Base-by-base conservation (phyloP, 768 basidiomycete genomes). In the Saitozyma podzolica region DNA sequence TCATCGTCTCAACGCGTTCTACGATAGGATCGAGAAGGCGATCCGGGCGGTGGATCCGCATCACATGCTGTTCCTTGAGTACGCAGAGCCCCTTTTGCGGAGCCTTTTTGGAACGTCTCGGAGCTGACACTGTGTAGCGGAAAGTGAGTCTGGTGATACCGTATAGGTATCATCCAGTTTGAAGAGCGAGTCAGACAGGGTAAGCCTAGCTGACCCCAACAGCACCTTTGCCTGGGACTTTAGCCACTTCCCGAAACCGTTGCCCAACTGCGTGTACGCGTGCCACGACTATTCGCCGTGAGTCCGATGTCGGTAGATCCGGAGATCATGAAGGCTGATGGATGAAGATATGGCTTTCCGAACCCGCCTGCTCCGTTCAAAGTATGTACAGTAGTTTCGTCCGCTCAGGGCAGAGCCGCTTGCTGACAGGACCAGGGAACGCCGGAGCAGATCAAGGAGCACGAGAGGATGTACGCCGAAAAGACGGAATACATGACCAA, bases 401-500 rank as follows among this genome's bases (percentile, higher is more conserved):
- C 11, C 3, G 29, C 6, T 6, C 6, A 14, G 14, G 47, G 14
- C 17, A 48, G 17, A 50, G 4, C 16, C 16, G 16, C 10, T 52
- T 13, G 42, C 50, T 14, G 9, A n/a, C 6, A 40, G 2, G 13
- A 37, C 14, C 17, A 67, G 68, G 65, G 66, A 0, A 64, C 64
- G 3, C 47, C 63, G 20, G 70, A 72, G 39, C 70, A 75, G 53
- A 48, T 68, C 14, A 58, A 62, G 40, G 47, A 66, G 13, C 73
- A 72, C 53, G 63, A 67, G 43, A 39, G 54, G 29, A 55, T 61
- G 66, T 90, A 88, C 72, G 84, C 87, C 76, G 85, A 85, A 80
- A 91, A 91, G 80, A 81, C 88, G 41, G 84, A 86, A 67, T 91
- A 88, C 87, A 88, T 89, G 87, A 86, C 88, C 66, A 62, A 64